Evolutionary conservation across 495 filamentous ascomycete genomes (phyloP).

Genomic region (Letharia columbiana): DNA sequence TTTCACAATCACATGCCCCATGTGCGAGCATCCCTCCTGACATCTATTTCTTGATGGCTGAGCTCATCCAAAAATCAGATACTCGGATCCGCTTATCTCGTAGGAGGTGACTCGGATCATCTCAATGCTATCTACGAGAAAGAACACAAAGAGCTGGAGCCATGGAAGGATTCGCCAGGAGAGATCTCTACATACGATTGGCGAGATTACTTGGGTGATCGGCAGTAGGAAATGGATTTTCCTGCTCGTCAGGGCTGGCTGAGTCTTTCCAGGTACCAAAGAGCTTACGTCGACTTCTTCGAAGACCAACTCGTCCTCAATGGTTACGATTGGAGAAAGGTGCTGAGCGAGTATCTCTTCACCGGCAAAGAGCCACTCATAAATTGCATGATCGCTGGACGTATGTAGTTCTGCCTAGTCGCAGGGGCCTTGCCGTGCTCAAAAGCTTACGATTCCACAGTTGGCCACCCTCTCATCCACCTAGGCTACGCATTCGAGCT

Average conservation of each 20-base stretch:
- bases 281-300: constrained; percentile 80
- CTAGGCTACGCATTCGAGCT: constrained; percentile 76
- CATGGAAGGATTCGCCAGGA: constrained; percentile 77
- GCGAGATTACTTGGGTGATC: constrained; percentile 70
- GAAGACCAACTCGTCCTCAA: constrained; percentile 61
- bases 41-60: background rate
- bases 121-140: constrained; percentile 71
- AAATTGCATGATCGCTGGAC: constrained; percentile 59
- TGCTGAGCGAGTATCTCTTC: constrained; percentile 63
- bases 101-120: constrained; percentile 64
- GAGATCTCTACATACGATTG: constrained; percentile 79
- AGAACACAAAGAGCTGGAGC: constrained; percentile 59
- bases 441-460: constrained; percentile 31
- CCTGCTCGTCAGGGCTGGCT: background rate
- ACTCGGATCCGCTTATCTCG: constrained; percentile 72
- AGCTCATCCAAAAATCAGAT: constrained; percentile 38
- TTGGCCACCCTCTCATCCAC: constrained; percentile 80
- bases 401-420: constrained; percentile 40
- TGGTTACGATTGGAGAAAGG: constrained; percentile 65
- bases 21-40: constrained; percentile 37
- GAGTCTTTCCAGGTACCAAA: constrained; percentile 55
- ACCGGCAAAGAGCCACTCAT: constrained; percentile 62
- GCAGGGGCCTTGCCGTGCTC: too few relatives aligned
- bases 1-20: constrained; percentile 89
- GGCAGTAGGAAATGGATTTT: constrained; percentile 37